Conservation (phyloP, 805 yeast genomes). For the Osmozyma mogii region DNA sequence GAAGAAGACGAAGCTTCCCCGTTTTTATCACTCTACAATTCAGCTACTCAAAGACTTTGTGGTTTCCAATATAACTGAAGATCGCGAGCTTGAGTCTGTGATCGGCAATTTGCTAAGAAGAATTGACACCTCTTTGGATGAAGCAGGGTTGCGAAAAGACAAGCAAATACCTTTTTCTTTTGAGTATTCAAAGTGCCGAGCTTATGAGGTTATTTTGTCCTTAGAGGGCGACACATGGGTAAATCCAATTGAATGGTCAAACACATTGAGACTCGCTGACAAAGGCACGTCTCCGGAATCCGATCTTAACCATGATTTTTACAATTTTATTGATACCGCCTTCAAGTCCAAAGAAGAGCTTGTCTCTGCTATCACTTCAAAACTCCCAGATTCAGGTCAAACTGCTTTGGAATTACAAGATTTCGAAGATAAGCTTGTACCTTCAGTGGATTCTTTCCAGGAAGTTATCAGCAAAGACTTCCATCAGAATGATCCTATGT, state of each 20-base stretch:
- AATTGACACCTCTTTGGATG: slow-evolving; percentile 13
- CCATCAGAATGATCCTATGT: slow-evolving; percentile 22
- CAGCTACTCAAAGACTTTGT: slow-evolving; percentile 46
- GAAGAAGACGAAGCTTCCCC: slow-evolving; percentile 6
- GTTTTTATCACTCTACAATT: slow-evolving; percentile 28
- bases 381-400: no score
- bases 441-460: neutral
- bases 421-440: neutral
- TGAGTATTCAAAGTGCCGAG: slow-evolving; percentile 46
- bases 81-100: slow-evolving; percentile 39
- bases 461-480: slow-evolving; percentile 8
- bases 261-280: slow-evolving; percentile 36
- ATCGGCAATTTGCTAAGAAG: slow-evolving; percentile 27
- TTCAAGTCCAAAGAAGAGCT: neutral
- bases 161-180: slow-evolving; percentile 9
- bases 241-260: slow-evolving; percentile 49
- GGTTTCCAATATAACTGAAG: slow-evolving; percentile 44
- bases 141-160: neutral
- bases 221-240: slow-evolving; percentile 15
- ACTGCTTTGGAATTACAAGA: no score
- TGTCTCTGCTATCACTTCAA: neutral
- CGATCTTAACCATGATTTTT: slow-evolving; percentile 37
- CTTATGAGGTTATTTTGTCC: slow-evolving; percentile 39
- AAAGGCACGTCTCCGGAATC: slow-evolving; percentile 35
- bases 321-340: slow-evolving; percentile 19